These are phyloP conservation scores for Pouteria glomerata DNA, from an alignment of 148 eudicot species.

Conservation along the genomic window DNA sequence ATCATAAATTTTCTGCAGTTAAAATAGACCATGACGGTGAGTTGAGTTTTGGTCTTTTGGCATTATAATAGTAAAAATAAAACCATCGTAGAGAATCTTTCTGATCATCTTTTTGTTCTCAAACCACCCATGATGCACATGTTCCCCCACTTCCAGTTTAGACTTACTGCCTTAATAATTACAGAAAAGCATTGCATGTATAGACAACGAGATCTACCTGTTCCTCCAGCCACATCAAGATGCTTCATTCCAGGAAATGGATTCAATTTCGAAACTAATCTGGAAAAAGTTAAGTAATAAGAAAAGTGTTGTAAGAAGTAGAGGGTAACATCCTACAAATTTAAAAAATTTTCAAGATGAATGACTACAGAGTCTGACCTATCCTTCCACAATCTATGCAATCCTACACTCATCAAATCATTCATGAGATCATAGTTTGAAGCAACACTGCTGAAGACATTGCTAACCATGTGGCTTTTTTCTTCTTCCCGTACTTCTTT, in stretches of 20 bases:
- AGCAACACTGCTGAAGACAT: conserved; percentile 87
- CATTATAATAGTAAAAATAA: background rate
- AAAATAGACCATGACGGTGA: background rate
- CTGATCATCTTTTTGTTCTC: background rate
- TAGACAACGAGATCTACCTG: conserved; percentile 40
- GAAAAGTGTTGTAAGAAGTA: background rate
- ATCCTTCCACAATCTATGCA: conserved; percentile 93
- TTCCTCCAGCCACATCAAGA: conserved; percentile 98
- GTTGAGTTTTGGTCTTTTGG: background rate
- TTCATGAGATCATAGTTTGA: conserved; percentile 90
- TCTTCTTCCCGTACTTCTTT: conserved; percentile 85
- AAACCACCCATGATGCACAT: too few relatives aligned
- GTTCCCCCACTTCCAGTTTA: background rate
- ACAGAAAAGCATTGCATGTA: background rate
- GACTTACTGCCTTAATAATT: background rate
- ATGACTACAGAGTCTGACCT: conserved; percentile 39
- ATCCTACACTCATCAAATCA: conserved; percentile 91
- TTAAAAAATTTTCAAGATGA: conserved; percentile 2
- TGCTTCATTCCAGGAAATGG: conserved; percentile 99
- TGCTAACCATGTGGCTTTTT: conserved; percentile 83
- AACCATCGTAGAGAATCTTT: background rate
- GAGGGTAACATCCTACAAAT: background rate
- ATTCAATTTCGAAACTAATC: conserved; percentile 79
- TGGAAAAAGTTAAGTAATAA: conserved; percentile 20
- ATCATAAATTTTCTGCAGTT: too few relatives aligned